Percentiles rank a stretch among this genome's conserved stretches.
These are phyloP conservation scores for Tranzscheliella williamsii DNA, from an alignment of 1,284 basidiomycete species.

Conservation along the genomic window DNA sequence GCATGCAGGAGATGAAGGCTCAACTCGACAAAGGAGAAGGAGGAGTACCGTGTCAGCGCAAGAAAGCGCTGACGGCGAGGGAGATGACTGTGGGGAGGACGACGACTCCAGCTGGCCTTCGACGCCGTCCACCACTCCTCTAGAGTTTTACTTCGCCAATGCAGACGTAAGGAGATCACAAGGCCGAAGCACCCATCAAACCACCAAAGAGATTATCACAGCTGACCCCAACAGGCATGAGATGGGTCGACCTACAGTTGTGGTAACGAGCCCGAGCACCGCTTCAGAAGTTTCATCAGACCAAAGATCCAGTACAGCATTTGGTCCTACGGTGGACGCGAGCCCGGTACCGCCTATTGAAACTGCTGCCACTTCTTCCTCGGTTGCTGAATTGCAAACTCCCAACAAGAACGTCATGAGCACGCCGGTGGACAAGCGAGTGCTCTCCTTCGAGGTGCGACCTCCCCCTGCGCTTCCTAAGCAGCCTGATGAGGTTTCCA, in stretches of 20 bases:
- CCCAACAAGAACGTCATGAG: too few relatives aligned
- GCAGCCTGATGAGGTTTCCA: constrained; percentile 6
- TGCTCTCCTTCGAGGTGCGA: constrained; percentile 26
- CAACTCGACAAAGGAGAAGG: constrained; percentile 2
- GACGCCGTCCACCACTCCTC: constrained; percentile 30
- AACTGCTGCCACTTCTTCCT: too few relatives aligned
- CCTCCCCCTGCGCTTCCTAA: constrained; percentile 5
- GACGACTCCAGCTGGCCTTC: constrained; percentile 43
- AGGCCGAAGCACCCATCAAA: constrained; percentile 13
- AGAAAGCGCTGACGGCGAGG: constrained; percentile 8
- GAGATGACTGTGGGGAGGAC: constrained; percentile 14
- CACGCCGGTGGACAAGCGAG: constrained; percentile 1
- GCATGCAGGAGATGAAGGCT: constrained; percentile 17
- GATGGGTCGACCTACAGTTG: constrained; percentile 34
- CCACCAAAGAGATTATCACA: constrained; percentile 22
- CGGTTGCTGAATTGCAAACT: too few relatives aligned
- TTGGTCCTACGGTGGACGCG: too few relatives aligned
- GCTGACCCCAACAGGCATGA: constrained; percentile 6
- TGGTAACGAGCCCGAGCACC: constrained; percentile 33
- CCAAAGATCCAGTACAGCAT: constrained; percentile 20
- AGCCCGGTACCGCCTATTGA: too few relatives aligned
- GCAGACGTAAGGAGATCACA: constrained; percentile 1
- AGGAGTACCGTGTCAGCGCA: constrained; percentile 20
- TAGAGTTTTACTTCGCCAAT: constrained; percentile 26
- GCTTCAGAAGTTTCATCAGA: constrained; percentile 32